Conservation (phyloP, 1,139 yeast genomes). For the Ogataea hybrid region DNA sequence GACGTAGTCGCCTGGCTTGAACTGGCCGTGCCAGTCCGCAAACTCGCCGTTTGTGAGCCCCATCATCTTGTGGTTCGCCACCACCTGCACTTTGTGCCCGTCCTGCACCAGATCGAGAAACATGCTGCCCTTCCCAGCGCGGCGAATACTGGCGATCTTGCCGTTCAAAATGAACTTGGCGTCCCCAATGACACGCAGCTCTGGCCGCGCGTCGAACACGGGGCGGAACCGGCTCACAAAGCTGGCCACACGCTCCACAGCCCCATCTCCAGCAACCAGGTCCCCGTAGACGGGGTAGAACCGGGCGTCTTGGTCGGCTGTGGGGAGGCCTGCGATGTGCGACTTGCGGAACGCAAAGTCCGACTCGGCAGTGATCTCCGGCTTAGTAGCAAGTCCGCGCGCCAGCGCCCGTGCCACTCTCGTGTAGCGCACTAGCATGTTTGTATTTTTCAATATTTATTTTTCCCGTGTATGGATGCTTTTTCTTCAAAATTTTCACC, state of each 20-base stretch:
- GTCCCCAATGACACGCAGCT: slow-evolving; percentile 25
- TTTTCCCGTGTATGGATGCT: slow-evolving; percentile 1
- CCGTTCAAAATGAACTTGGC: slow-evolving; percentile 46
- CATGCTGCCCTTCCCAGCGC: slow-evolving; percentile 62
- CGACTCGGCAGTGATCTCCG: slow-evolving; percentile 30
- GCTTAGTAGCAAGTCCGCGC: slow-evolving; percentile 1
- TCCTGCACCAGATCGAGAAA: slow-evolving; percentile 71
- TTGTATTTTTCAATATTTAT: too few relatives aligned
- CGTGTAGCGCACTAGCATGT: too few relatives aligned
- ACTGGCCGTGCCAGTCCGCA: slow-evolving; percentile 39
- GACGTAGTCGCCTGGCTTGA: slow-evolving; percentile 72
- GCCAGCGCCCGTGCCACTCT: background rate
- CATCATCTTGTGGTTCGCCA: slow-evolving; percentile 54
- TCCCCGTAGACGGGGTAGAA: slow-evolving; percentile 26
- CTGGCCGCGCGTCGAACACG: slow-evolving; percentile 20
- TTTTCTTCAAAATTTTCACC: slow-evolving; percentile 2
- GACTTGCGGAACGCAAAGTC: slow-evolving; percentile 43
- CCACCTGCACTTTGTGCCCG: slow-evolving; percentile 51
- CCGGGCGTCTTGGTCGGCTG: slow-evolving; percentile 21
- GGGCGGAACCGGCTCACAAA: slow-evolving; percentile 29
- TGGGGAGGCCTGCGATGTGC: slow-evolving; percentile 12
- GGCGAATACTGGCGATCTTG: slow-evolving; percentile 52
- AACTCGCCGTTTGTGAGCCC: slow-evolving; percentile 44
- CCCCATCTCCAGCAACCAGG: slow-evolving; percentile 5
- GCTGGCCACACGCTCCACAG: slow-evolving; percentile 32